Conservation (phyloP, 192 early-diverging fungal species). For the Mycoemilia scoparia region DNA sequence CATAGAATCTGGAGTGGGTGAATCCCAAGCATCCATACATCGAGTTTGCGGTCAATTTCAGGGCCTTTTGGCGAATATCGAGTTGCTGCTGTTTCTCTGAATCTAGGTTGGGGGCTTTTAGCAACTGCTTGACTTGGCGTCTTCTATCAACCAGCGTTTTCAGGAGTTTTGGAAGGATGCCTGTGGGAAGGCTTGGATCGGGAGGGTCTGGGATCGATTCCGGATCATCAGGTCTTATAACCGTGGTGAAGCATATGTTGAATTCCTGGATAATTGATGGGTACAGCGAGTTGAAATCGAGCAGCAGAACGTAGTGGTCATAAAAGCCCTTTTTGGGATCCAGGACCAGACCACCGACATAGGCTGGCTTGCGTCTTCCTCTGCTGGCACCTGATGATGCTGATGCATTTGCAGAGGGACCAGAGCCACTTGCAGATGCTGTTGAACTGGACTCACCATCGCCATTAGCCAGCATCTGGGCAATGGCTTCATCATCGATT, state of each 20-base stretch:
- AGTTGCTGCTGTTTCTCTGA: slow-evolving; percentile 42
- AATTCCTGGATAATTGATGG: slow-evolving; percentile 99
- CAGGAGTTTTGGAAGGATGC: slow-evolving; percentile 75
- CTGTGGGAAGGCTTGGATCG: slow-evolving; percentile 37
- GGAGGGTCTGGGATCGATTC: slow-evolving; percentile 67
- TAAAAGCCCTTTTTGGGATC: slow-evolving; percentile 97
- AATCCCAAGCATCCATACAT: slow-evolving; percentile 99
- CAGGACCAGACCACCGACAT: slow-evolving; percentile 86
- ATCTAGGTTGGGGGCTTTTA: slow-evolving; percentile 53
- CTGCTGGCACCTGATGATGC: slow-evolving; percentile 5
- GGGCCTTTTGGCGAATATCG: slow-evolving; percentile 82
- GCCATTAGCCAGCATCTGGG: slow-evolving; percentile 5
- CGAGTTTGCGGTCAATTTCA: slow-evolving; percentile 94
- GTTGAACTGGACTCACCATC: slow-evolving; percentile 10
- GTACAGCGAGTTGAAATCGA: slow-evolving; percentile 99
- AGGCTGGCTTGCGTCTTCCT: slow-evolving; percentile 69
- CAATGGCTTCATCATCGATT: slow-evolving; percentile 7
- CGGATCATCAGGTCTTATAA: slow-evolving; percentile 27
- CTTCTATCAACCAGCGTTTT: slow-evolving; percentile 79
- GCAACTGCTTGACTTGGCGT: slow-evolving; percentile 68
- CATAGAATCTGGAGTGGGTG: slow-evolving; percentile 80
- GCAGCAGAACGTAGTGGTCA: slow-evolving; percentile 79
- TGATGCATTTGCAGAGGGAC: slow-evolving; percentile 3
- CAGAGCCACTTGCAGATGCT: too few species aligned
- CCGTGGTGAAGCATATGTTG: slow-evolving; percentile 99